These are phyloP conservation scores for Thielaviopsis euricoi DNA, from an alignment of 2,329 filamentous ascomycete species.

Conservation along the genomic window DNA sequence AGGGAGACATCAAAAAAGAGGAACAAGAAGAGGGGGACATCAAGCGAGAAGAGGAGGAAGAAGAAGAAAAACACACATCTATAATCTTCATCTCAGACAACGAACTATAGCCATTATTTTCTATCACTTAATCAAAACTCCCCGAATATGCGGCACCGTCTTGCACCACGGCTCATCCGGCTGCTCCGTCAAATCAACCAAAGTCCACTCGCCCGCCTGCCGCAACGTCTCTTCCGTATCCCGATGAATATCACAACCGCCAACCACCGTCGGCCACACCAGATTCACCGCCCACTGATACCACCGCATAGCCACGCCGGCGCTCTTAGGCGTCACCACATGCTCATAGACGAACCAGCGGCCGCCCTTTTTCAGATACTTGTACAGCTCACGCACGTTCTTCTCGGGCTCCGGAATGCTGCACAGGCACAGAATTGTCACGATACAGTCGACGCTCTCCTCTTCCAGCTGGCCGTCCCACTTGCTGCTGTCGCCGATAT, in stretches of 20 bases:
- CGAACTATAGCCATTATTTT: slow-evolving; percentile 18
- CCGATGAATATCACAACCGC: slow-evolving; percentile 34
- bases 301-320: slow-evolving; percentile 22
- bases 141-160: slow-evolving; percentile 32
- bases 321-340: slow-evolving; percentile 26
- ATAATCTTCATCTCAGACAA: slow-evolving; percentile 23
- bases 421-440: slow-evolving; percentile 45
- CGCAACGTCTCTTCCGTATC: slow-evolving; percentile 30
- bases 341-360: slow-evolving; percentile 49
- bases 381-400: slow-evolving; percentile 38
- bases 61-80: slow-evolving; percentile 12
- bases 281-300: slow-evolving; percentile 37
- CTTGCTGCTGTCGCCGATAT: slow-evolving; percentile 25
- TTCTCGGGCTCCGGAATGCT: slow-evolving; percentile 42
- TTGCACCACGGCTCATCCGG: slow-evolving; percentile 25
- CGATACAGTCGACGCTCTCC: slow-evolving; percentile 40
- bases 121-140: slow-evolving; percentile 33
- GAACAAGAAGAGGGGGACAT: slow-evolving; percentile 6
- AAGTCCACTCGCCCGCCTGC: slow-evolving; percentile 33
- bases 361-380: slow-evolving; percentile 42
- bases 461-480: slow-evolving; percentile 31
- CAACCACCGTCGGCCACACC: slow-evolving; percentile 34
- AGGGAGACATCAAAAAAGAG: not conserved
- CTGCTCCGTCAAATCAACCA: slow-evolving; percentile 29
- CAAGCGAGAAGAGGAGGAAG: slow-evolving; percentile 4